A percentile compares a stretch with the other conserved stretches of the same genome.
Conservation (phyloP, 169 alveolate species). For the Ichthyophthirius multifiliis region DNA sequence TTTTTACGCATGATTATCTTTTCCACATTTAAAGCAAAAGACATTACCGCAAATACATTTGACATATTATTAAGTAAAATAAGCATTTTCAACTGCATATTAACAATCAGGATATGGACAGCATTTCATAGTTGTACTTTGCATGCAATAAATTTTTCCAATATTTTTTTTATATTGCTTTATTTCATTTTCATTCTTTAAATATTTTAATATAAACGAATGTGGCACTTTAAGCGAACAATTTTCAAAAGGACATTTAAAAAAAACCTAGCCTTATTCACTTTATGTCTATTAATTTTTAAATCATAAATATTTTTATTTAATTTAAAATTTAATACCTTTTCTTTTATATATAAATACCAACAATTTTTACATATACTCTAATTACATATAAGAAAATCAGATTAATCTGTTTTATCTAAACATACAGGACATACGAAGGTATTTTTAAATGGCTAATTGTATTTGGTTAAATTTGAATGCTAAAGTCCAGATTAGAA, state of each 20-base stretch:
- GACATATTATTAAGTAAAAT: slow-evolving; percentile 47
- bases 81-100: slow-evolving; percentile 39
- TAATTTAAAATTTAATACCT: slow-evolving; percentile 19
- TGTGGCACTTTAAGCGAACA: slow-evolving; percentile 46
- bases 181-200: slow-evolving; percentile 7
- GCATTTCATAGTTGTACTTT: slow-evolving; percentile 47
- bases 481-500: slow-evolving; percentile 45
- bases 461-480: slow-evolving; percentile 18
- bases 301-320: neutral
- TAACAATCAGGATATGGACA: slow-evolving; percentile 72
- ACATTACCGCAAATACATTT: slow-evolving; percentile 49
- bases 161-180: slow-evolving; percentile 35
- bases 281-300: neutral
- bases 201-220: slow-evolving; percentile 35
- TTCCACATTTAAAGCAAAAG: slow-evolving; percentile 62
- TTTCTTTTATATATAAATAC: slow-evolving; percentile 7
- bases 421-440: slow-evolving; percentile 38
- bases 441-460: slow-evolving; percentile 5
- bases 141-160: slow-evolving; percentile 33
- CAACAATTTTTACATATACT: slow-evolving; percentile 59
- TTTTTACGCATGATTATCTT: slow-evolving; percentile 53
- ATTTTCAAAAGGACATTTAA: slow-evolving; percentile 39
- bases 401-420: slow-evolving; percentile 16
- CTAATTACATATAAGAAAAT: slow-evolving; percentile 59
- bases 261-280: neutral